Base-by-base conservation (phyloP, 1,284 basidiomycete genomes). In the Boletus semigastroideus region DNA sequence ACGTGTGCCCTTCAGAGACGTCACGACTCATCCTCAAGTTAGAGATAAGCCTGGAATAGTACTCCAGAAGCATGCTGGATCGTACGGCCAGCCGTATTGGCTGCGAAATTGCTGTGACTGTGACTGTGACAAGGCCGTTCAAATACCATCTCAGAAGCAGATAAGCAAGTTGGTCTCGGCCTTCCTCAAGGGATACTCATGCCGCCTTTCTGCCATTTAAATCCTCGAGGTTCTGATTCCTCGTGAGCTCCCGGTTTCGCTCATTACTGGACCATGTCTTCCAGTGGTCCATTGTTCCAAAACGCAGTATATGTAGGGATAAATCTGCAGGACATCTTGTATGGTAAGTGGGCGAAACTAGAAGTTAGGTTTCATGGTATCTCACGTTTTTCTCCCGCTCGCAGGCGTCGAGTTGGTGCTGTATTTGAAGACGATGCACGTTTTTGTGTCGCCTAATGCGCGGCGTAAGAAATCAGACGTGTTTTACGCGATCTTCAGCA, bases 291-390 rank as follows among this genome's bases (percentile, higher is more conserved):
- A 1, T 39, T 56, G 14, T 68, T 66, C 34, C 64, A 64, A 43
- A 64, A 54, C 9, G 39, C 66, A 11, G 36, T 66, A 10, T 65
- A 65, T 7, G 61, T 68, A 25, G 63, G 62, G 42, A 65, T 65
- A 22, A 65, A 55, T 33, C 12, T 66, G 13, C 34, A 67, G 25
- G 19, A 61, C 17, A 63, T 65, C 19, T 36, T 68, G 42, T 65
- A 65, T 48, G 63, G 63, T 63, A 36, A 49, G 62, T 53, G 2
- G 9, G 5, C 0, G 5, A 6, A 17, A 20, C 40, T 25, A 11
- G n/a, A n/a, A 19, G 16, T 28, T 20, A n/a, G 4, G n/a, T 3
- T 22, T 0, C 8, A 2, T 16, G 11, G 1, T 2, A 17, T 36
- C 43, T 46, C 22, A 42, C 16, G 5, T 5, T 19, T 9, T n/a